A percentile compares a stretch with the other conserved stretches of the same genome.
These are phyloP conservation scores for Fusarium robinianum DNA, from an alignment of 2,329 filamentous ascomycete genomes.

Conservation along the genomic window DNA sequence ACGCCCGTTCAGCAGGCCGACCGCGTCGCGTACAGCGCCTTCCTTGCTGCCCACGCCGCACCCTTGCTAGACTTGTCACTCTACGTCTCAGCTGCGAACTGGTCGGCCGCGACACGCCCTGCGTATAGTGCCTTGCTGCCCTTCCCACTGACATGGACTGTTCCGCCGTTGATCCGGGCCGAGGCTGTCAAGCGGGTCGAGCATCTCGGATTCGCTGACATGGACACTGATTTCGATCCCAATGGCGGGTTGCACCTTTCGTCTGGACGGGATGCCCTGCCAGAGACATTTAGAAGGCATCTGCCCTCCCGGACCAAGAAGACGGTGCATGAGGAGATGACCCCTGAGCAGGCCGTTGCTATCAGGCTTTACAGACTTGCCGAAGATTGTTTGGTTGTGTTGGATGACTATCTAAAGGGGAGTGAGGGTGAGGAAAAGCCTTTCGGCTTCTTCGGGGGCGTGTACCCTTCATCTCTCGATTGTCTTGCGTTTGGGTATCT, in stretches of 20 bases:
- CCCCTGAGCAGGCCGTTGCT: constrained; percentile 70
- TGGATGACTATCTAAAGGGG: constrained; percentile 59
- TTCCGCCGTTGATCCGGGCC: constrained; percentile 74
- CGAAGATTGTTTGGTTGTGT: constrained; percentile 70
- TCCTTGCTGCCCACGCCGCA: constrained; percentile 74
- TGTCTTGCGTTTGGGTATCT: constrained; percentile 83
- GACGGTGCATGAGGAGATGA: constrained; percentile 65
- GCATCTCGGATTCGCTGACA: constrained; percentile 68
- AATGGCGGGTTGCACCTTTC: constrained; percentile 44
- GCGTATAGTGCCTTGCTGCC: constrained; percentile 79
- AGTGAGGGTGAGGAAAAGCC: constrained; percentile 25
- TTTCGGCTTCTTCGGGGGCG: constrained; percentile 40
- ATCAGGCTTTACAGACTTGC: constrained; percentile 79
- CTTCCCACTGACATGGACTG: constrained; percentile 86
- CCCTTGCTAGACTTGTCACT: constrained; percentile 83
- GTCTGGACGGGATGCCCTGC: constrained; percentile 44
- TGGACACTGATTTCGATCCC: constrained; percentile 63
- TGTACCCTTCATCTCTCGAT: constrained; percentile 58
- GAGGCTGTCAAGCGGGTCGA: constrained; percentile 72
- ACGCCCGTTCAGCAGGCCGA: constrained; percentile 51
- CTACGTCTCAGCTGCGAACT: constrained; percentile 90
- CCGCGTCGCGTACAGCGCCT: constrained; percentile 62
- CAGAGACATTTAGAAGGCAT: constrained; percentile 47
- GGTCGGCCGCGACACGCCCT: constrained; percentile 74
- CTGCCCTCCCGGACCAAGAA: constrained; percentile 52